These are phyloP conservation scores for Salix udensis DNA, from an alignment of 345 rosid species.

Conservation along the genomic window DNA sequence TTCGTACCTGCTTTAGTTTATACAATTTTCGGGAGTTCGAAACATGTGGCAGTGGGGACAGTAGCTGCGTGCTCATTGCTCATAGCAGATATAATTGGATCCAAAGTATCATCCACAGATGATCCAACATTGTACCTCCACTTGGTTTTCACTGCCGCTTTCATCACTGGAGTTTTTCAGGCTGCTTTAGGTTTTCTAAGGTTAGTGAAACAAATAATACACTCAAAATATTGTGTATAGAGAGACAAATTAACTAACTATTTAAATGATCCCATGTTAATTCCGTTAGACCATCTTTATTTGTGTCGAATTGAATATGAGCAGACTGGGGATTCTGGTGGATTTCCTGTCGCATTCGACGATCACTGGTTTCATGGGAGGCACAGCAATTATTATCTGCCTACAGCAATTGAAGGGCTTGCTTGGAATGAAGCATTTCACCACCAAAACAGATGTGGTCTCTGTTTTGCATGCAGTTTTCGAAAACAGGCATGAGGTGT, in stretches of 20 bases:
- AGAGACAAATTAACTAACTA: too few relatives aligned
- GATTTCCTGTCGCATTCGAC: constrained; percentile 91
- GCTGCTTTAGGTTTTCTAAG: constrained; percentile 57
- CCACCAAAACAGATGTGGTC: constrained; percentile 64
- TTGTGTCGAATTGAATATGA: background rate
- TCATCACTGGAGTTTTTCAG: constrained; percentile 76
- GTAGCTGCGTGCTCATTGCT: constrained; percentile 82
- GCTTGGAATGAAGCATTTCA: constrained; percentile 66
- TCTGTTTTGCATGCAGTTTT: constrained; percentile 56
- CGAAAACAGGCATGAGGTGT: constrained; percentile 51
- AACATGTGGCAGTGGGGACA: constrained; percentile 76
- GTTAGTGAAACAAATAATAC: constrained; percentile 18
- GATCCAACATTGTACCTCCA: constrained; percentile 62
- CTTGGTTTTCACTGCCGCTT: constrained; percentile 64
- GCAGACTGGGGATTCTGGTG: constrained; percentile 75
- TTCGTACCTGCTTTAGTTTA: constrained; percentile 79
- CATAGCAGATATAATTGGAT: constrained; percentile 43
- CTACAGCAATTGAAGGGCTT: constrained; percentile 82
- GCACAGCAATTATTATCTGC: constrained; percentile 69
- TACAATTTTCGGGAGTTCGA: constrained; percentile 80
- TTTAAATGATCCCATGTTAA: background rate
- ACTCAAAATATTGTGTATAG: too few relatives aligned
- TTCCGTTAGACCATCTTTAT: background rate
- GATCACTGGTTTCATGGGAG: constrained; percentile 89
- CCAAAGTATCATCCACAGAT: constrained; percentile 29